Conservation (phyloP, 345 rosid species). For the Rhizophora apiculata region DNA sequence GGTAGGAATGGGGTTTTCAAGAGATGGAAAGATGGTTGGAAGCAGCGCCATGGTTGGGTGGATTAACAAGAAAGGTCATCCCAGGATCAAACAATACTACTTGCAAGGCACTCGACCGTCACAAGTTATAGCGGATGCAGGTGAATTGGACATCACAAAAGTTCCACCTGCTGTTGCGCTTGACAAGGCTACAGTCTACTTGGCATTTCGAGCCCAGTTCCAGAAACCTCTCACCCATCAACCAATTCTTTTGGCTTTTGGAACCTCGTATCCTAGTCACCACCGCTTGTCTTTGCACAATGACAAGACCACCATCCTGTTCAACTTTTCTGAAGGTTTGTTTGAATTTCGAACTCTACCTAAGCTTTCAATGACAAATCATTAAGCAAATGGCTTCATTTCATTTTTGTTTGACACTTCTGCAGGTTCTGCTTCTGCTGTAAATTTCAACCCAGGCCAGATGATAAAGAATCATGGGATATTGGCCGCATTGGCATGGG, state of each 20-base stretch:
- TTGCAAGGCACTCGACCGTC: slow-evolving; percentile 58
- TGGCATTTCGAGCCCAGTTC: slow-evolving; percentile 77
- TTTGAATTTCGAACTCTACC: background rate
- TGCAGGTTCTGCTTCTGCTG: slow-evolving; percentile 41
- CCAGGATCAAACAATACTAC: slow-evolving; percentile 70
- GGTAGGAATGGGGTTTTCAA: slow-evolving; percentile 90
- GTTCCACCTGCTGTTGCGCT: slow-evolving; percentile 69
- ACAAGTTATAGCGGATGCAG: slow-evolving; percentile 64
- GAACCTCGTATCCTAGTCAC: slow-evolving; percentile 48
- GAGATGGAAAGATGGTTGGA: slow-evolving; percentile 85
- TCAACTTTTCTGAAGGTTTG: slow-evolving; percentile 70
- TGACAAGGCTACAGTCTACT: slow-evolving; percentile 68
- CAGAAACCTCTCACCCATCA: slow-evolving; percentile 45
- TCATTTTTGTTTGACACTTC: background rate
- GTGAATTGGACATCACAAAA: slow-evolving; percentile 64
- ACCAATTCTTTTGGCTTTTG: slow-evolving; percentile 69
- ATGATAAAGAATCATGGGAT: slow-evolving; percentile 70
- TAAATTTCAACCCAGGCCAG: slow-evolving; percentile 30
- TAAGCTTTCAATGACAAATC: background rate
- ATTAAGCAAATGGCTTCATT: background rate
- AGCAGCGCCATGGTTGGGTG: slow-evolving; percentile 91
- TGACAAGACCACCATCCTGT: slow-evolving; percentile 58
- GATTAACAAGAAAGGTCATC: slow-evolving; percentile 68
- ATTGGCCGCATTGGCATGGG: slow-evolving; percentile 74
- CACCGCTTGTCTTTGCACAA: slow-evolving; percentile 55